Percentiles rank a stretch among this genome's conserved stretches.
These are phyloP conservation scores for Hymenoscyphus occultus DNA, from an alignment of 2,329 filamentous ascomycete species.

Conservation along the genomic window DNA sequence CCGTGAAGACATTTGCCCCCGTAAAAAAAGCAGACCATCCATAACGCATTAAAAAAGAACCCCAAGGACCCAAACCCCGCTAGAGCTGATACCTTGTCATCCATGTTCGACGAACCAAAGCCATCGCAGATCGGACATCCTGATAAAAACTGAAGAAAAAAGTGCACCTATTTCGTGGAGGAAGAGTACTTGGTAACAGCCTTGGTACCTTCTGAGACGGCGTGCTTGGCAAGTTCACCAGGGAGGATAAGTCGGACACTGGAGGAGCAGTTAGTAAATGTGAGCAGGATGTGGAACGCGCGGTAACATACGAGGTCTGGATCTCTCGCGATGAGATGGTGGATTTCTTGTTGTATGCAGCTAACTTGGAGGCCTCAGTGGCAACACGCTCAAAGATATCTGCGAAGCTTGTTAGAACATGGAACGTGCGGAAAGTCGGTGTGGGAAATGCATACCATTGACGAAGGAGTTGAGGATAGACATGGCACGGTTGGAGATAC, in stretches of 20 bases:
- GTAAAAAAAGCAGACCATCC: conserved; percentile 61
- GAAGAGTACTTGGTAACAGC: conserved; percentile 99
- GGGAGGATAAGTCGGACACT: conserved; percentile 94
- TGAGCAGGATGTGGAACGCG: neutral
- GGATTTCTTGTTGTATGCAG: conserved; percentile 99
- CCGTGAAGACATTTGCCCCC: conserved; percentile 67
- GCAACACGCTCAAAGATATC: conserved; percentile 99
- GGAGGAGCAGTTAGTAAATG: conserved; percentile 12
- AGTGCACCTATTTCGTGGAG: conserved; percentile 83
- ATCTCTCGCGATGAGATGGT: conserved; percentile 99
- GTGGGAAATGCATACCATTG: conserved; percentile 69
- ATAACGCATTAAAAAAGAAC: conserved; percentile 65
- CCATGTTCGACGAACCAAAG: conserved; percentile 40
- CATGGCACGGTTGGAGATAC: conserved; percentile 99
- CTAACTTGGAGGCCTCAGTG: conserved; percentile 97
- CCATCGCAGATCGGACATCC: conserved; percentile 51
- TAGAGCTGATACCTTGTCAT: conserved; percentile 31
- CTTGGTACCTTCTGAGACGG: conserved; percentile 99
- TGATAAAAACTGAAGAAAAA: conserved; percentile 56
- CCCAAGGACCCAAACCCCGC: conserved; percentile 33
- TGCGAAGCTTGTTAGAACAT: conserved; percentile 40
- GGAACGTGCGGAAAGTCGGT: neutral
- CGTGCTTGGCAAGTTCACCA: conserved; percentile 98
- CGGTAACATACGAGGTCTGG: conserved; percentile 74
- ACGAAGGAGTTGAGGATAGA: conserved; percentile 99